Evolutionary conservation across 208 protist species (phyloP).

Genomic region (Jaenimonas drosophilae): DNA sequence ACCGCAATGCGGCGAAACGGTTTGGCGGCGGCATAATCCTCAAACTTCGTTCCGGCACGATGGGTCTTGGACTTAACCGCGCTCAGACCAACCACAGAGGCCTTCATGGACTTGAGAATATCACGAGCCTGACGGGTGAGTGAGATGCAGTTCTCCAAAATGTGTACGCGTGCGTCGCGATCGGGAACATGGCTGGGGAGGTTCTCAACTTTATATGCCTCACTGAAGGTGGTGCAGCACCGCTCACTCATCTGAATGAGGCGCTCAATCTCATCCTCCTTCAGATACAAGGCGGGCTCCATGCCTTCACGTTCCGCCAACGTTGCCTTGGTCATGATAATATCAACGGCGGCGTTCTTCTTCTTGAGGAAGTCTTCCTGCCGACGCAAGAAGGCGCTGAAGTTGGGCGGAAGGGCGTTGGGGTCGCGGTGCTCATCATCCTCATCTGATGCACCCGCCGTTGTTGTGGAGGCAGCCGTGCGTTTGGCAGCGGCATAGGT

Average conservation of each 20-base stretch:
- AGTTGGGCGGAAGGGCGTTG: constrained; percentile 57
- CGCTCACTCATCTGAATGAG: constrained; percentile 49
- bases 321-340: constrained; percentile 39
- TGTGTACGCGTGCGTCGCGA: constrained; percentile 40
- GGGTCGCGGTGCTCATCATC: constrained; percentile 23
- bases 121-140: constrained; percentile 72
- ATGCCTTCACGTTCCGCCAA: constrained; percentile 70
- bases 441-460: not conserved
- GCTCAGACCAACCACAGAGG: constrained; percentile 33
- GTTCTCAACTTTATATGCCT: constrained; percentile 50
- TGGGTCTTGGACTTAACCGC: constrained; percentile 77
- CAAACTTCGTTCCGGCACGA: constrained; percentile 75
- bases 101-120: constrained; percentile 81
- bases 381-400: constrained; percentile 73
- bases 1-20: constrained; percentile 75
- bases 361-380: constrained; percentile 84
- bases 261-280: constrained; percentile 57
- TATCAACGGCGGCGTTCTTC: constrained; percentile 27
- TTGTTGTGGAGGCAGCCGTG: too few relatives aligned
- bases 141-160: constrained; percentile 73
- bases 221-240: constrained; percentile 45
- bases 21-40: constrained; percentile 81
- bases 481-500: constrained; percentile 37
- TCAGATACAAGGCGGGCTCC: constrained; percentile 73
- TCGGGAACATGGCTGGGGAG: constrained; percentile 69